Evolutionary conservation across 2,329 filamentous ascomycete genomes (phyloP).

Genomic region (Curvularia verruculosa): DNA sequence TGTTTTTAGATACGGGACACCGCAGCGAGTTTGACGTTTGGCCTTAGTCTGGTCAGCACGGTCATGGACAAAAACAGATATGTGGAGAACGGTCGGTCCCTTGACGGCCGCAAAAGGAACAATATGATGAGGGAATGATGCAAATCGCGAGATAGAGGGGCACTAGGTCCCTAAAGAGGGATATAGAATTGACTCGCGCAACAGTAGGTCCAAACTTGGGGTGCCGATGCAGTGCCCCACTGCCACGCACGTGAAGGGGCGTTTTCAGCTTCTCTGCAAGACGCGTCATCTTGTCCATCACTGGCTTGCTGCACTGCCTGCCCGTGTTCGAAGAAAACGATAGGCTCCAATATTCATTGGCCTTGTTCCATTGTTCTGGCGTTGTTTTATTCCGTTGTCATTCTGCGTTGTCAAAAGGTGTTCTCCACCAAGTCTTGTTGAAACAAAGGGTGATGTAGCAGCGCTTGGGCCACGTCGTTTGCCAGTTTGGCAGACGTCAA

Average conservation of each 20-base stretch:
- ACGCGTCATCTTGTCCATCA: neutral
- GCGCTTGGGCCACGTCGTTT: neutral
- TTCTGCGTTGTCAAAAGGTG: neutral
- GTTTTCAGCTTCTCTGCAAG: slow-evolving; percentile 4
- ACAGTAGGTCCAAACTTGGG: neutral
- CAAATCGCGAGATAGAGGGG: neutral
- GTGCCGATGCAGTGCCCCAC: neutral
- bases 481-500: neutral
- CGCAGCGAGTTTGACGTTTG: slow-evolving; percentile 3
- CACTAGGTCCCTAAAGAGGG: neutral
- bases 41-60: neutral
- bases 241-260: slow-evolving; percentile 1
- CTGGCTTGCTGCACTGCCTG: neutral
- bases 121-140: neutral
- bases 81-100: neutral
- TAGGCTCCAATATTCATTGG: neutral
- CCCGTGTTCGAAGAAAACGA: neutral
- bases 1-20: slow-evolving; percentile 7
- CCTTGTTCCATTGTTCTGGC: neutral
- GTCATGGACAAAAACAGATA: neutral
- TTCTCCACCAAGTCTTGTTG: neutral
- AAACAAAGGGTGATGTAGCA: neutral
- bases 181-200: slow-evolving; percentile 1
- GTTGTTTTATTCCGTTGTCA: neutral
- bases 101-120: neutral